phyloP scores from a whole-genome alignment of 2,329 filamentous ascomycete species.

The Fusarium chaquense region DNA sequence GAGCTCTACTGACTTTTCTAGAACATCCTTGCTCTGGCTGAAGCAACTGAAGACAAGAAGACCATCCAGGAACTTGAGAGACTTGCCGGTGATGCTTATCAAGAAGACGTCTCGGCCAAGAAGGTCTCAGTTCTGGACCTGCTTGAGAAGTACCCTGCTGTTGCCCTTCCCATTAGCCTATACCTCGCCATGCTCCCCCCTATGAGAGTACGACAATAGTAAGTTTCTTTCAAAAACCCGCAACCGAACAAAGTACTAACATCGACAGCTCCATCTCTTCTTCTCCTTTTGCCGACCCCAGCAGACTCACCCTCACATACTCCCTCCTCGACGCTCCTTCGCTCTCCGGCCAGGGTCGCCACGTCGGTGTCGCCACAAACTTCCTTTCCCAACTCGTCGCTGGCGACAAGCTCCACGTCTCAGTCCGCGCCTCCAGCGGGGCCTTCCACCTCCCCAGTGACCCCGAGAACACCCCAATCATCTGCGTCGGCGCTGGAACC shows the following conservation, averaged over 20 bases:
- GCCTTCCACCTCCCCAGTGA: slow-evolving; percentile 65
- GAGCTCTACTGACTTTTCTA: slow-evolving; percentile 34
- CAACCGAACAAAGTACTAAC: slow-evolving; percentile 1
- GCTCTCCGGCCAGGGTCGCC: slow-evolving; percentile 60
- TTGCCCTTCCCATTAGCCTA: slow-evolving; percentile 71
- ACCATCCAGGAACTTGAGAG: slow-evolving; percentile 58
- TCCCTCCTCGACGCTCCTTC: slow-evolving; percentile 71
- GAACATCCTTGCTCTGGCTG: slow-evolving; percentile 59
- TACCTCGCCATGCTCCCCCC: slow-evolving; percentile 81
- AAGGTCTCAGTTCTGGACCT: slow-evolving; percentile 75
- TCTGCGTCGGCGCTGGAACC: slow-evolving; percentile 65
- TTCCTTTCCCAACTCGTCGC: slow-evolving; percentile 66
- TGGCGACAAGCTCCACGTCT: slow-evolving; percentile 62
- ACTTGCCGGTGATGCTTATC: slow-evolving; percentile 62
- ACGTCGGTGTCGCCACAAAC: slow-evolving; percentile 71
- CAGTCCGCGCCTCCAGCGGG: slow-evolving; percentile 58
- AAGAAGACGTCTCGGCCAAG: slow-evolving; percentile 64
- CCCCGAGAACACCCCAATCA: slow-evolving; percentile 60
- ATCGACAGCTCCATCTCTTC: slow-evolving; percentile 74
- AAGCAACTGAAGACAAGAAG: slow-evolving; percentile 61
- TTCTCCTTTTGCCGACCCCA: slow-evolving; percentile 71
- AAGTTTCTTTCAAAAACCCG: slow-evolving; percentile 22
- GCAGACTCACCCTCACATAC: slow-evolving; percentile 74
- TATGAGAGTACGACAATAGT: slow-evolving; percentile 82
- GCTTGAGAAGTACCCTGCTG: slow-evolving; percentile 70